Base-by-base conservation (phyloP, 2,329 filamentous ascomycete genomes). In the Aureobasidium musti region DNA sequence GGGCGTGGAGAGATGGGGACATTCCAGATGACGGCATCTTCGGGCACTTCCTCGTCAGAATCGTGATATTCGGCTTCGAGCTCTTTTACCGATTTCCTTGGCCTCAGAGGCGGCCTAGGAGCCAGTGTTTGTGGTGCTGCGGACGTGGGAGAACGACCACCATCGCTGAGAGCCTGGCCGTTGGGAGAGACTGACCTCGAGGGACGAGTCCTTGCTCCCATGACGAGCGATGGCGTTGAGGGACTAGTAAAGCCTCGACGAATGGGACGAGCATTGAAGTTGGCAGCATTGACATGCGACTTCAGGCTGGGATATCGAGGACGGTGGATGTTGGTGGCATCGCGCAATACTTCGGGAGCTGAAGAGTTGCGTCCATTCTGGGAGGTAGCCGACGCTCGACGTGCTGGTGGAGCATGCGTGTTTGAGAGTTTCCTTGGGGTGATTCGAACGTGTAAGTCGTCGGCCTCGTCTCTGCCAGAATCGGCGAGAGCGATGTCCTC, bases 401-500 rank as follows among this genome's bases (percentile, higher is more conserved):
- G 57, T n/a, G 28, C 30, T 21, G 63, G 47, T 8, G 57, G 50
- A 45, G 37, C 23, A 23, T 17, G 17, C 39, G 57, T n/a, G 11
- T 50, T 53, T 5, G 47, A 54, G 11, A 33, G 23, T 35, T 68
- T 52, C 26, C 43, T 50, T 8, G 60, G 41, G 7, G 47, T 30
- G 37, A 64, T 53, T 41, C 61, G 49, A 21, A 60, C 26, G 28
- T 65, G 64, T 19, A 68, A 47, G n/a, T 70, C 69, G 19, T 69
- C 66, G 5, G 71, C 69, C 39, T 73, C 59, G 33, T 63, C 71
- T 26, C 70, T 68, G 30, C 65, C 68, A 26, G 64, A 66, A 43
- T 91, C 89, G 68, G 92, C 89, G 35, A 98, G 86, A 14, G 90
- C 91, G 75, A 97, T 97, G 70, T 97, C 94, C 77, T 98, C 94